These are phyloP conservation scores for Neospora caninum DNA, from an alignment of 169 alveolate genomes.

Conservation along the genomic window DNA sequence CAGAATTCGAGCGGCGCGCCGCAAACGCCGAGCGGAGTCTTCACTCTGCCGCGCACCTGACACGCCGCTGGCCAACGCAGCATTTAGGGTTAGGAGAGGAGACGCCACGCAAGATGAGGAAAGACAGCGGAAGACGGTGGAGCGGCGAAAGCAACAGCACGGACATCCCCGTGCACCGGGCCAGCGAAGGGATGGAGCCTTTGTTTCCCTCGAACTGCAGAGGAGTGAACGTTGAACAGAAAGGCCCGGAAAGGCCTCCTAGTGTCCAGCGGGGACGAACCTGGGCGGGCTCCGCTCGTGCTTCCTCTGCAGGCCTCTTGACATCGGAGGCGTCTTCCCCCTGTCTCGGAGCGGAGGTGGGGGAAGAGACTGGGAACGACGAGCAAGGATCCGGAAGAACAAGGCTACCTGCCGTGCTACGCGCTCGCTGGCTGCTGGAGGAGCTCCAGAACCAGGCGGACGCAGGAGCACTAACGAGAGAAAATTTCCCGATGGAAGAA, in stretches of 20 bases:
- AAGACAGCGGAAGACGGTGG: too few relatives aligned
- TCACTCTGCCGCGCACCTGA: too few relatives aligned
- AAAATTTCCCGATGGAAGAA: slow-evolving; percentile 19
- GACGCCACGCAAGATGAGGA: too few relatives aligned
- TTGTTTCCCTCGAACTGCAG: neutral
- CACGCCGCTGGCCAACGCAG: too few relatives aligned
- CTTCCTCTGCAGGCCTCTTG: neutral
- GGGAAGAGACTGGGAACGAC: neutral
- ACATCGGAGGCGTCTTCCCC: neutral
- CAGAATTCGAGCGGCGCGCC: too few relatives aligned
- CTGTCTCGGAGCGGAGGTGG: neutral
- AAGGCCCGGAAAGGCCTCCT: neutral
- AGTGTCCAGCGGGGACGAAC: too few relatives aligned
- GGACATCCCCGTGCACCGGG: too few relatives aligned
- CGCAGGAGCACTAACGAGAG: neutral
- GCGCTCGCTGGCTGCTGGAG: neutral
- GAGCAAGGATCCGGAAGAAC: neutral
- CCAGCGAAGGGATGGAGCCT: too few relatives aligned
- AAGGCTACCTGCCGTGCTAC: neutral
- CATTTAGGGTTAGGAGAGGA: too few relatives aligned
- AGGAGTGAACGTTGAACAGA: neutral
- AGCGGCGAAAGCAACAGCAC: too few relatives aligned
- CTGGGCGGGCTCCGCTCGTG: neutral
- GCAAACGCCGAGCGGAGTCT: too few relatives aligned
- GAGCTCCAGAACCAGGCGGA: neutral